Conservation (phyloP, 257 asterid genomes). For the Solanum neorickii region DNA sequence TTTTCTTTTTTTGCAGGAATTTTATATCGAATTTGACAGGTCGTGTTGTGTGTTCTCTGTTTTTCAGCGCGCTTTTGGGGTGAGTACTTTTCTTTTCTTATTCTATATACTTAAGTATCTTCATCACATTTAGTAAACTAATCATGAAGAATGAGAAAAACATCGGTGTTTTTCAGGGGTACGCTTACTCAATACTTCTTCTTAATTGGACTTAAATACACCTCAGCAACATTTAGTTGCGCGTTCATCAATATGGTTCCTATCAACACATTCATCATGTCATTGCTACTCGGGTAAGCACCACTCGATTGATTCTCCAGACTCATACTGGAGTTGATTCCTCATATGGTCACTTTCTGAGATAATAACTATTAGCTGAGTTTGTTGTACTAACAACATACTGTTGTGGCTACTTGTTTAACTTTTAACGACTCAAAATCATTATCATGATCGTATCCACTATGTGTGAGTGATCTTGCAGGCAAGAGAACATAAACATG, state of each 20-base stretch:
- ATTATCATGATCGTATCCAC: not conserved
- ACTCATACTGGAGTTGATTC: not conserved
- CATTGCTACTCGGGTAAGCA: conserved; percentile 48
- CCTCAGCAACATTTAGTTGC: conserved; percentile 62
- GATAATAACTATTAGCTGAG: not conserved
- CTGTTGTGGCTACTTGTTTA: not conserved
- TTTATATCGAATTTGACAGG: conserved; percentile 21
- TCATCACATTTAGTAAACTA: not conserved
- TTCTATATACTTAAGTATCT: not conserved
- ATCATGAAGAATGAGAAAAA: not conserved
- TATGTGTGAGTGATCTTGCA: not conserved
- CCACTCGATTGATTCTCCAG: not conserved
- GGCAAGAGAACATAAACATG: conserved; percentile 55
- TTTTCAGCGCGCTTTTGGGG: conserved; percentile 61
- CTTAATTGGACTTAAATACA: conserved; percentile 59
- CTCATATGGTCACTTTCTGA: not conserved
- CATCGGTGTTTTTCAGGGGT: conserved; percentile 29
- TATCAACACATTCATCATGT: conserved; percentile 47
- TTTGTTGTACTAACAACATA: not conserved
- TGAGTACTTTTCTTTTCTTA: conserved; percentile 9
- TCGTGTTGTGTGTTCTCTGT: conserved; percentile 35
- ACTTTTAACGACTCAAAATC: not conserved
- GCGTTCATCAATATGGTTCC: conserved; percentile 76
- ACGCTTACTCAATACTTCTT: conserved; percentile 55
- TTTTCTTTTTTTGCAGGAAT: conserved; percentile 9